Evolutionary conservation across 2,329 filamentous ascomycete genomes (phyloP).

Genomic region (Dothidotthia symphoricarpi): DNA sequence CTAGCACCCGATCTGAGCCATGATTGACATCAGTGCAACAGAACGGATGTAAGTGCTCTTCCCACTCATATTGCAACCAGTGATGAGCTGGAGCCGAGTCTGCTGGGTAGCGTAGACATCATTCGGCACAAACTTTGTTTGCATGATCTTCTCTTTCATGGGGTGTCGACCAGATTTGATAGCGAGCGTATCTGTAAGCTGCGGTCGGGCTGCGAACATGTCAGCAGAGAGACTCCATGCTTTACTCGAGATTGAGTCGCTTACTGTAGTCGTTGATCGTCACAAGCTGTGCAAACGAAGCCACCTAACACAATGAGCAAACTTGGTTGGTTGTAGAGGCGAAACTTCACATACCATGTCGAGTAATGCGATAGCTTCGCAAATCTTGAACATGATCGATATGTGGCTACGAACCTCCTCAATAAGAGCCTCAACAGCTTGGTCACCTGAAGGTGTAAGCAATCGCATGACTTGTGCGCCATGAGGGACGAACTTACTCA

Average conservation of each 20-base stretch:
- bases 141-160: constrained; percentile 70
- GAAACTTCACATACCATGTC: constrained; percentile 64
- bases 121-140: constrained; percentile 75
- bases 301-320: constrained; percentile 18
- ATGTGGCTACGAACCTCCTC: constrained; percentile 69
- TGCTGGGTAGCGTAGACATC: constrained; percentile 82
- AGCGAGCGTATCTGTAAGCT: constrained; percentile 66
- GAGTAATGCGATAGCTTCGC: constrained; percentile 79
- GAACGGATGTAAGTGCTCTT: constrained; percentile 94
- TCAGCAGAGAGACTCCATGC: no score
- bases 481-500: constrained; percentile 52
- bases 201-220: constrained; percentile 55
- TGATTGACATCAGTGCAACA: constrained; percentile 79
- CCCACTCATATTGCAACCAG: constrained; percentile 94
- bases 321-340: constrained; percentile 1
- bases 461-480: no score
- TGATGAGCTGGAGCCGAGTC: constrained; percentile 86
- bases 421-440: constrained; percentile 69
- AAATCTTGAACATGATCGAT: constrained; percentile 74
- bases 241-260: constrained; percentile 1
- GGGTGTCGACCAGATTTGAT: constrained; percentile 76
- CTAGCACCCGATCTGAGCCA: constrained; percentile 91
- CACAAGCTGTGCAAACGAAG: constrained; percentile 58
- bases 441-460: constrained; percentile 52
- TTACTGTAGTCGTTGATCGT: constrained; percentile 61